Conservation (phyloP, 805 yeast genomes). For the Ogataea parapolymorpha region DNA sequence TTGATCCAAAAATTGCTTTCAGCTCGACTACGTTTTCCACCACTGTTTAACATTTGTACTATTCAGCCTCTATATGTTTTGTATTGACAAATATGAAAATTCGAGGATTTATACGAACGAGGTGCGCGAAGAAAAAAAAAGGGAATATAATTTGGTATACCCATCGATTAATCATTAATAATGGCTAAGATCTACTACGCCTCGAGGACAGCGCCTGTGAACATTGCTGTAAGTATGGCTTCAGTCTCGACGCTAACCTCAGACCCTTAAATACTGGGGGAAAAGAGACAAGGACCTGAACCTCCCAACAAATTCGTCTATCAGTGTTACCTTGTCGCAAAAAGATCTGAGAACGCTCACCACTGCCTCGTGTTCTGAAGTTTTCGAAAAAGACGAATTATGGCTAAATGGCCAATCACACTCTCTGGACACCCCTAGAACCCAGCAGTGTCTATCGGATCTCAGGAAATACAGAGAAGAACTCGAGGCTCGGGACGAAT, state of each 20-base stretch:
- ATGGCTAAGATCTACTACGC: conserved; percentile 52
- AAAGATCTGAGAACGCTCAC: conserved; percentile 89
- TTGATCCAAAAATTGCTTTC: conserved; percentile 1
- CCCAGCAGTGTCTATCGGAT: conserved; percentile 73
- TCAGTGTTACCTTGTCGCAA: conserved; percentile 91
- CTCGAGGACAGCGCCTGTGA: conserved; percentile 93
- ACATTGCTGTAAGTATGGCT: conserved; percentile 69
- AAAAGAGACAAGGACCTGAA: conserved; percentile 86
- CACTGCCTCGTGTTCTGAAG: conserved; percentile 68
- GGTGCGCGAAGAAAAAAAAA: conserved; percentile 5
- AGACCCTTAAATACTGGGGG: conserved; percentile 98
- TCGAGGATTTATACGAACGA: conserved; percentile 1
- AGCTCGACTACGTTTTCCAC: conserved; percentile 1
- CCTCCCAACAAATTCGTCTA: conserved; percentile 93
- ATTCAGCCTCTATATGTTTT: conserved; percentile 12
- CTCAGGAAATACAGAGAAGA: conserved; percentile 63
- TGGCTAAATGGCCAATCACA: conserved; percentile 87
- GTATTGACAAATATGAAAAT: neutral
- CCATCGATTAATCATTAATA: neutral
- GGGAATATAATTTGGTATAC: conserved; percentile 2
- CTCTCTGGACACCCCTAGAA: conserved; percentile 57
- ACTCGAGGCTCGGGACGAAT: conserved; percentile 53
- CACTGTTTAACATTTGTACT: conserved; percentile 15
- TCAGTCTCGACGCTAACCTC: neutral
- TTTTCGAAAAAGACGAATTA: conserved; percentile 60